Percentiles rank a stretch among this genome's conserved stretches.
phyloP scores from a whole-genome alignment of 768 basidiomycete genomes.

The Leccinum incarnatum region DNA sequence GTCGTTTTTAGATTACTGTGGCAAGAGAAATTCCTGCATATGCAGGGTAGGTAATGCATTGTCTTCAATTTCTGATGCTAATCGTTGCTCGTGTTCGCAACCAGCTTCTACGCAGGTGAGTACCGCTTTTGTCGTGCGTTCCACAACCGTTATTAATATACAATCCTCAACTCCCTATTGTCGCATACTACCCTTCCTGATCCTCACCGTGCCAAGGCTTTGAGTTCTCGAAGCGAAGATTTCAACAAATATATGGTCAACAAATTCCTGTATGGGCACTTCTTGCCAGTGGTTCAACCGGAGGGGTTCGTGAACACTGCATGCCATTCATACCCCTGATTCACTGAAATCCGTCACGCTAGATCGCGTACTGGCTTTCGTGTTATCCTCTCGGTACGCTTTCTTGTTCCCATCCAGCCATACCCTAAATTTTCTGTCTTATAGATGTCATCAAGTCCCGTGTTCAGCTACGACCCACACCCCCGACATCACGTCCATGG shows the following conservation, averaged over 20 bases:
- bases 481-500: conserved; percentile 70
- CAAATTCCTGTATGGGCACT: conserved; percentile 83
- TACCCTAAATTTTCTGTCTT: background rate
- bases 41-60: conserved; percentile 52
- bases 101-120: conserved; percentile 67
- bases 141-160: background rate
- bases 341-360: background rate
- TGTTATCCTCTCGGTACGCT: conserved; percentile 80
- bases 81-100: background rate
- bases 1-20: conserved; percentile 67
- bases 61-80: background rate
- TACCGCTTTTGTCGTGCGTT: background rate
- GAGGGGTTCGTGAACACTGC: conserved; percentile 55
- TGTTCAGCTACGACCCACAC: conserved; percentile 72
- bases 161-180: background rate
- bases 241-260: conserved; percentile 58
- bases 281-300: conserved; percentile 77
- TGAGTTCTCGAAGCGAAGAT: conserved; percentile 84
- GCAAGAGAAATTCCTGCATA: conserved; percentile 95
- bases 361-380: conserved; percentile 71
- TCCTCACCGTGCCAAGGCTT: conserved; percentile 49
- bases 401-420: background rate
- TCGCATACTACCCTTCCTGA: background rate
- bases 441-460: conserved; percentile 90
- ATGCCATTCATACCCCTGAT: background rate